phyloP scores from a whole-genome alignment of 2,329 filamentous ascomycete species.

The Pseudonectria foliicola region DNA sequence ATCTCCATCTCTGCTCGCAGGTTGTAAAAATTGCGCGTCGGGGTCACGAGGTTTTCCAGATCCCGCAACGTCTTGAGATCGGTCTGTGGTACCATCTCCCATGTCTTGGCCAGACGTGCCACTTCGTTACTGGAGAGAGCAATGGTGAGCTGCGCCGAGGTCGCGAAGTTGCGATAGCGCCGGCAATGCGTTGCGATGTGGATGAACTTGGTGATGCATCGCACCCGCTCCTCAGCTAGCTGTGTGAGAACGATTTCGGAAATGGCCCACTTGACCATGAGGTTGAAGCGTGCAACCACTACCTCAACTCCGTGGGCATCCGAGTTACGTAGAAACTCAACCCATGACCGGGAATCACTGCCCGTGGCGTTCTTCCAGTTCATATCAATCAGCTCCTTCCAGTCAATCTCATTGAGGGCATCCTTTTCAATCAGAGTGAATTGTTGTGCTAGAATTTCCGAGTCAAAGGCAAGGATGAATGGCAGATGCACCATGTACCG shows the following conservation, averaged over 20 bases:
- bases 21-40: conserved; percentile 69
- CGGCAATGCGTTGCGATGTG: conserved; percentile 74
- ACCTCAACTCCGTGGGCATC: conserved; percentile 73
- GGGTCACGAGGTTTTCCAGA: conserved; percentile 67
- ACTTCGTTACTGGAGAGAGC: conserved; percentile 70
- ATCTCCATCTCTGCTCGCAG: conserved; percentile 73
- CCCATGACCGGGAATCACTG: conserved; percentile 67
- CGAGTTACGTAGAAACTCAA: conserved; percentile 67
- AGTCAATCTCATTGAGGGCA: conserved; percentile 78
- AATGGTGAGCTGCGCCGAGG: conserved; percentile 73
- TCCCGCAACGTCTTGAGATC: conserved; percentile 62
- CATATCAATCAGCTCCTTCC: conserved; percentile 80
- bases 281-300: conserved; percentile 78
- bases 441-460: conserved; percentile 70
- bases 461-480: conserved; percentile 76
- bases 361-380: conserved; percentile 66
- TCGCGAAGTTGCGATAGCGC: conserved; percentile 73
- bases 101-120: conserved; percentile 60
- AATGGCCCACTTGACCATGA: conserved; percentile 81
- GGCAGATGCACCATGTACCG: conserved; percentile 58
- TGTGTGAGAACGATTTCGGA: conserved; percentile 73
- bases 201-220: conserved; percentile 73
- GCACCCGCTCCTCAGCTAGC: conserved; percentile 62
- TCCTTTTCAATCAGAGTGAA: conserved; percentile 84
- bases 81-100: conserved; percentile 58